These are phyloP conservation scores for Russula brevipes DNA, from an alignment of 768 basidiomycete species.

Conservation along the genomic window DNA sequence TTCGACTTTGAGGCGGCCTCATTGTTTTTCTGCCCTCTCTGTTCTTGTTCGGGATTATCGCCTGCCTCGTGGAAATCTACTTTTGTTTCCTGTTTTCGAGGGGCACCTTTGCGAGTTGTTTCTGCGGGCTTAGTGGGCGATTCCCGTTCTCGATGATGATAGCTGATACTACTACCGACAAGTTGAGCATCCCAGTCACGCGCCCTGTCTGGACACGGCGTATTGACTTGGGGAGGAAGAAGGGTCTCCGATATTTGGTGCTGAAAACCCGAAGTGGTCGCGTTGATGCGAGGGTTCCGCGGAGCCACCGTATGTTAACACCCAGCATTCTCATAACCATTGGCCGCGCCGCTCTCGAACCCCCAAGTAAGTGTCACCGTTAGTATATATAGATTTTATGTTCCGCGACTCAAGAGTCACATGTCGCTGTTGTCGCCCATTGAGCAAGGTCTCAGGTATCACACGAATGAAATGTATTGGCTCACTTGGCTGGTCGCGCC, in stretches of 20 bases:
- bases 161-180: neutral
- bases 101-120: neutral
- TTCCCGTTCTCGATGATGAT: neutral
- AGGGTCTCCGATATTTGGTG: neutral
- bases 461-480: neutral
- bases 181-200: neutral
- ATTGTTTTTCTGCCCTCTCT: neutral
- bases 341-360: neutral
- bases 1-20: neutral
- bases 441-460: neutral
- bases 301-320: neutral
- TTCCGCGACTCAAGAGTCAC: neutral
- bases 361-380: neutral
- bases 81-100: neutral
- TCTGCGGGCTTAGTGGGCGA: neutral
- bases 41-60: neutral
- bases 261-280: neutral
- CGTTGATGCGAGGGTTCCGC: slow-evolving; percentile 9
- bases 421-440: neutral
- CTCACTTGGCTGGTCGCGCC: neutral
- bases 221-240: neutral
- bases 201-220: neutral
- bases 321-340: neutral
- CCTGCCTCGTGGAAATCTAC: neutral
- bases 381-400: neutral